Evolutionary conservation across 352 stramenopile genomes (phyloP).

Genomic region (Globisporangium megalacanthum): DNA sequence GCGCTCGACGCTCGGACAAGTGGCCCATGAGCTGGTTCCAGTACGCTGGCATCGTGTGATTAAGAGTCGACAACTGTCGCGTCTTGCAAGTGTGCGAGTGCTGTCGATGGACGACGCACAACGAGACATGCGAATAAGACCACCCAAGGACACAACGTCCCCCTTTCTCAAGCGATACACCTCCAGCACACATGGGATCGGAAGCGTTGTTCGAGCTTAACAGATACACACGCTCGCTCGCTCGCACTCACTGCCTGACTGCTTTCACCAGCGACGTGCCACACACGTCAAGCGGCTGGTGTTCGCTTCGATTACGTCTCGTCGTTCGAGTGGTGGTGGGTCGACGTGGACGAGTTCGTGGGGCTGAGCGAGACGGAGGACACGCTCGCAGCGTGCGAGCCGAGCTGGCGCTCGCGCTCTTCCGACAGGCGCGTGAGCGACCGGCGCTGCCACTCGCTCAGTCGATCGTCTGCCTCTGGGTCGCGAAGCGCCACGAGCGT

Average conservation of each 20-base stretch:
- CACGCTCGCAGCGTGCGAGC: constrained; percentile 4
- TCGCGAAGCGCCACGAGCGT: constrained; percentile 23
- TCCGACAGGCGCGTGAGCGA: constrained; percentile 28
- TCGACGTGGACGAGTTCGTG: constrained; percentile 28
- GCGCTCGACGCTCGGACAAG: constrained; percentile 3
- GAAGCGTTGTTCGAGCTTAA: background rate
- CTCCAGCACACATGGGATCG: background rate
- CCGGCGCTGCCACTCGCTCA: constrained; percentile 21
- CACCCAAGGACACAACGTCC: background rate
- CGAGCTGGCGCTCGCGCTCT: constrained; percentile 23
- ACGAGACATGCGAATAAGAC: background rate
- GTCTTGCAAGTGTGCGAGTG: too few relatives aligned
- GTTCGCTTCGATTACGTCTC: background rate
- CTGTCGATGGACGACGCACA: too few relatives aligned
- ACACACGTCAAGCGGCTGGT: background rate
- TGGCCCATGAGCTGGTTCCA: constrained; percentile 7
- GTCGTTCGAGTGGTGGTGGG: constrained; percentile 18
- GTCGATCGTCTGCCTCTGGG: constrained; percentile 13
- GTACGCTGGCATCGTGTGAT: constrained; percentile 6
- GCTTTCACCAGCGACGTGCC: background rate
- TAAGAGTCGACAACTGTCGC: too few relatives aligned
- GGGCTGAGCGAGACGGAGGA: constrained; percentile 3
- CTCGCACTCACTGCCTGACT: background rate
- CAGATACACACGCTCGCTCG: background rate
- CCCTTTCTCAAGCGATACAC: background rate